phyloP scores from a whole-genome alignment of 2,329 filamentous ascomycete species.

The Sclerotinia minor region DNA sequence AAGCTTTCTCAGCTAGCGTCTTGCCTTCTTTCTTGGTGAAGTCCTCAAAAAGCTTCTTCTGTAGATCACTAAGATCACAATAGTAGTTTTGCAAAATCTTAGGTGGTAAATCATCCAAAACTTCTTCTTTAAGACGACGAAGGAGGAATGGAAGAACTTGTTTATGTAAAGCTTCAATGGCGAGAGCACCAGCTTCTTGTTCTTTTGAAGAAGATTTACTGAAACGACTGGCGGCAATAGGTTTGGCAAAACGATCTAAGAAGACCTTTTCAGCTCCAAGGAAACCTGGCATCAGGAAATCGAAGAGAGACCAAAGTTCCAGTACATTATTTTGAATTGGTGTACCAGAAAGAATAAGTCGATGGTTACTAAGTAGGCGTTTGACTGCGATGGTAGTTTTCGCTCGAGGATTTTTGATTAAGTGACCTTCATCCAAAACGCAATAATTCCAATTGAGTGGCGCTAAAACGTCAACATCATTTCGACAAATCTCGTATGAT shows the following conservation, averaged over 20 bases:
- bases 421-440: slow-evolving; percentile 92
- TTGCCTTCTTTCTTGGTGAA: slow-evolving; percentile 93
- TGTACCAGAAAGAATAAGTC: slow-evolving; percentile 92
- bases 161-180: slow-evolving; percentile 97
- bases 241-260: slow-evolving; percentile 89
- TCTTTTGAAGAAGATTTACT: slow-evolving; percentile 98
- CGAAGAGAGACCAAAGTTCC: slow-evolving; percentile 96
- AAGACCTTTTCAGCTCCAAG: slow-evolving; percentile 92
- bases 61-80: slow-evolving; percentile 92
- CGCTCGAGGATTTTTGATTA: slow-evolving; percentile 98
- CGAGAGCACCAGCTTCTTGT: slow-evolving; percentile 92
- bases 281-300: slow-evolving; percentile 99
- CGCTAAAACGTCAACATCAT: slow-evolving; percentile 82
- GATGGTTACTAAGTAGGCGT: slow-evolving; percentile 84
- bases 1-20: slow-evolving; percentile 79
- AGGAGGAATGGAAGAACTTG: slow-evolving; percentile 96
- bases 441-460: slow-evolving; percentile 95
- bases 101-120: slow-evolving; percentile 90
- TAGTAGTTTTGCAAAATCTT: slow-evolving; percentile 99
- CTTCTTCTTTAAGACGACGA: slow-evolving; percentile 94
- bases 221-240: slow-evolving; percentile 86
- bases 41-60: slow-evolving; percentile 93
- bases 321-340: slow-evolving; percentile 98
- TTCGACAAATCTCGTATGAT: slow-evolving; percentile 96
- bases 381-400: slow-evolving; percentile 96